Conservation (phyloP, 352 stramenopile genomes). For the Phytophthora pini region DNA sequence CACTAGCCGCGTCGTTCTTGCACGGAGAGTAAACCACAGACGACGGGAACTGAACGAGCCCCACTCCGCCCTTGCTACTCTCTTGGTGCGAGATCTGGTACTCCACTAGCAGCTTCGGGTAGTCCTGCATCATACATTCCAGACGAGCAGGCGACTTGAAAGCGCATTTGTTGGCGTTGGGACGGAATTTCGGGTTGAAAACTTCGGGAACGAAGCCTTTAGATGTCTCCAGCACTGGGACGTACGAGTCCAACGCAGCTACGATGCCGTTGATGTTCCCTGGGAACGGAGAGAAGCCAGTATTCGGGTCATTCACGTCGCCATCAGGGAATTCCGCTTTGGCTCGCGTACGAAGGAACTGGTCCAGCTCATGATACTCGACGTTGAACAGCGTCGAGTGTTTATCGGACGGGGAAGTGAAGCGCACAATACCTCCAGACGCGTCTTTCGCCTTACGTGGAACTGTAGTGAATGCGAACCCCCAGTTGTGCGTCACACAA, state of each 20-base stretch:
- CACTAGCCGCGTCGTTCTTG: slow-evolving; percentile 73
- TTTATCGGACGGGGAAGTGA: slow-evolving; percentile 38
- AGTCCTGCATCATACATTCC: slow-evolving; percentile 87
- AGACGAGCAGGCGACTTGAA: slow-evolving; percentile 75
- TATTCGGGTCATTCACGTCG: slow-evolving; percentile 66
- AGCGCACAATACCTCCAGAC: slow-evolving; percentile 65
- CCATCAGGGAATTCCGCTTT: slow-evolving; percentile 56
- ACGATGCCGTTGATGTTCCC: slow-evolving; percentile 84
- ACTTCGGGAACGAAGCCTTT: slow-evolving; percentile 69
- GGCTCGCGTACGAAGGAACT: slow-evolving; percentile 60
- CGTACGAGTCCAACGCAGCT: slow-evolving; percentile 55
- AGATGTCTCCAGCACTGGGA: slow-evolving; percentile 52
- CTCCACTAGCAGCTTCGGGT: slow-evolving; percentile 65
- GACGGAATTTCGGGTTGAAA: slow-evolving; percentile 72
- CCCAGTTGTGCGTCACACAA: slow-evolving; percentile 80
- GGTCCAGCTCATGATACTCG: slow-evolving; percentile 78
- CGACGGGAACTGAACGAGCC: slow-evolving; percentile 63
- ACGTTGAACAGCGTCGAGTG: slow-evolving; percentile 67
- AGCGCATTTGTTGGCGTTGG: slow-evolving; percentile 32
- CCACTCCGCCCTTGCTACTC: slow-evolving; percentile 31
- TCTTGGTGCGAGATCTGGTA: slow-evolving; percentile 30
- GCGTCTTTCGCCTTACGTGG: slow-evolving; percentile 95
- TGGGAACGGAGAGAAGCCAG: slow-evolving; percentile 64
- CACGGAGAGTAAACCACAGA: slow-evolving; percentile 75
- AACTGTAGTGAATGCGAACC: slow-evolving; percentile 95